Evolutionary conservation across 495 filamentous ascomycete genomes (phyloP).

Genomic region (Podospora pseudocomata): DNA sequence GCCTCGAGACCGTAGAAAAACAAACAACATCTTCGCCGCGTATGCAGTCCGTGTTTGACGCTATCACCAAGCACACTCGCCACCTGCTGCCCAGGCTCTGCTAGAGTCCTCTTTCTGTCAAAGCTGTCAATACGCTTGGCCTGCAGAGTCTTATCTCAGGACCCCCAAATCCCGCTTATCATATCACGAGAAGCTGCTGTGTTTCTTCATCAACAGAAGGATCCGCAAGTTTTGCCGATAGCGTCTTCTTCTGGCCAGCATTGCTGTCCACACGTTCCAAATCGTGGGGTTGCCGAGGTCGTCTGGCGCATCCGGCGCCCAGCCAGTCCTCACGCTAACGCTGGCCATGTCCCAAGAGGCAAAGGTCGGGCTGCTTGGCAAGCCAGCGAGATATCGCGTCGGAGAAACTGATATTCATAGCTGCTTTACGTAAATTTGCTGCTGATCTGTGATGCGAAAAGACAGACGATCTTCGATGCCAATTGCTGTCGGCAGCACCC

Average conservation of each 20-base stretch:
- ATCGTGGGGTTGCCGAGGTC: conserved; percentile 4
- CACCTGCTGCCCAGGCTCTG: neutral
- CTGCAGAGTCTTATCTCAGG: neutral
- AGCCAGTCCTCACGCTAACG: neutral
- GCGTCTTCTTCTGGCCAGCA: neutral
- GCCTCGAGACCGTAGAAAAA: neutral
- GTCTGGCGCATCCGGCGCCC: neutral
- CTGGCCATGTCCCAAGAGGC: neutral
- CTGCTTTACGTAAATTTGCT: neutral
- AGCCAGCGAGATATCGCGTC: conserved; percentile 1
- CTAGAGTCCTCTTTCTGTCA: neutral
- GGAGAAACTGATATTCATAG: conserved; percentile 2
- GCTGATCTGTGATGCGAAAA: neutral
- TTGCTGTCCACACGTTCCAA: neutral
- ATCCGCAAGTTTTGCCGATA: neutral
- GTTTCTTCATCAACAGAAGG: neutral
- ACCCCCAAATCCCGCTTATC: neutral
- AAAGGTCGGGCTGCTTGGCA: neutral
- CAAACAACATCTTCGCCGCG: conserved; percentile 1
- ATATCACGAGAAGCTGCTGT: neutral
- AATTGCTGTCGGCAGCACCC: neutral
- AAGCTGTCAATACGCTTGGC: conserved; percentile 1
- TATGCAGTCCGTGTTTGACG: neutral
- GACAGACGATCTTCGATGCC: neutral
- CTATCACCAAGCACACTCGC: neutral